Base-by-base conservation (phyloP, 805 yeast species). In the Hanseniaspora meyeri region DNA sequence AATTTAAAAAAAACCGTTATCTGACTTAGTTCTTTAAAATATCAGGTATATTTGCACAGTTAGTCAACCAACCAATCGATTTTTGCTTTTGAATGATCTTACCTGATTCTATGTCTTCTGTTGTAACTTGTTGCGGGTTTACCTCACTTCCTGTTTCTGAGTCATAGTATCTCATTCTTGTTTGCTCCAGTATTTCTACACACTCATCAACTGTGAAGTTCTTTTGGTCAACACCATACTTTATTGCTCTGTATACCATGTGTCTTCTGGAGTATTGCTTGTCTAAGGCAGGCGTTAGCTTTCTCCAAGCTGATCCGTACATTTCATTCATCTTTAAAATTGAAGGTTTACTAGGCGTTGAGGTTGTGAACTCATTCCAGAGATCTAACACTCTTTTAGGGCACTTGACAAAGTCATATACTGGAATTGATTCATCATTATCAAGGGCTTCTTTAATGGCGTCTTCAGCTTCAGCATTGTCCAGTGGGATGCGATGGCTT, bases 291-390 rank as follows among this genome's bases (percentile, higher is more conserved):
- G 77, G 72, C 50, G 72, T 81, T 2, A 37, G 43, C 51, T 77
- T 69, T 63, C 83, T 71, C 84, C 84, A 79, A 38, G 75, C 74
- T 1, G 81, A 73, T 52, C 75, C 76, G 60, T 73, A 79, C 59
- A 75, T 71, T 7, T 63, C 57, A 61, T 79, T 82, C 64, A 79
- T 65, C 12, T 74, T 67, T 58, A 72, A 73, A 40, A 79, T 71
- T 3, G 82, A 76, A 0, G 81, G 81, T 60, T 78, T 79, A 2
- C 73, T 77, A 54, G 75, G 71, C 6, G 75, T 59, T 0, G 83
- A 82, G 55, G 74, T 73, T 5, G 77, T 72, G 58, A 78, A 79
- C 63, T 79, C 83, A 60, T 73, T 71, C 83, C 83, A 79, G 19
- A 79, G 74, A 59, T 78, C 82, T 40, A 70, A 62, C 1, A 78